A percentile compares a stretch with the other conserved stretches of the same genome.
These are phyloP conservation scores for Rhododendron kiyosumense DNA, from an alignment of 148 eudicot genomes.

Conservation along the genomic window DNA sequence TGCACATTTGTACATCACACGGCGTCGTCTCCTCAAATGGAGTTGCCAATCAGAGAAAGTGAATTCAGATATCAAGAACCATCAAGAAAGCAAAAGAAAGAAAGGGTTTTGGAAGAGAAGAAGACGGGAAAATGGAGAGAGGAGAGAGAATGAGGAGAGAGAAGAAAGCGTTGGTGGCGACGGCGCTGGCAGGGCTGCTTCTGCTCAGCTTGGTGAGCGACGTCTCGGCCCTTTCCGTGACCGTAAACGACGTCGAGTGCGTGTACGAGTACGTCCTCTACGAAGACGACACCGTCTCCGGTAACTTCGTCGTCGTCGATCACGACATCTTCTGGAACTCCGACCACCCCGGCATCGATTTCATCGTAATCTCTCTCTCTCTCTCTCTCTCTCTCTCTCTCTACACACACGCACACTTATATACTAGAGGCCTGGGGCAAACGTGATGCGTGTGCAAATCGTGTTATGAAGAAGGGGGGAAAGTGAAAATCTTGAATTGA, in stretches of 20 bases:
- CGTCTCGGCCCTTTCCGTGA: conserved; percentile 54
- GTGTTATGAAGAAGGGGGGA: neutral
- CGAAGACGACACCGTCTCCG: conserved; percentile 72
- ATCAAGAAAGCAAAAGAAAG: no score
- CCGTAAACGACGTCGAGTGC: conserved; percentile 78
- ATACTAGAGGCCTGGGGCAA: neutral
- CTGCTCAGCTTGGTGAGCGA: conserved; percentile 29
- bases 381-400: neutral
- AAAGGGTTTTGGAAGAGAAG: neutral
- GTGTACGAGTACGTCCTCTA: conserved; percentile 84
- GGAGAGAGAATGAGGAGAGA: conserved; percentile 13
- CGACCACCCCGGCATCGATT: conserved; percentile 94
- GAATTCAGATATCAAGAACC: no score
- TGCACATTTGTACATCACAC: no score
- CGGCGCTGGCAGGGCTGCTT: conserved; percentile 31
- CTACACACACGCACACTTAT: neutral
- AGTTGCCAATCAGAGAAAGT: no score
- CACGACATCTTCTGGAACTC: conserved; percentile 91
- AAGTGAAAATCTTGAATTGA: neutral
- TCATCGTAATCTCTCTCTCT: conserved; percentile 40
- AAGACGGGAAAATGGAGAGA: conserved; percentile 19
- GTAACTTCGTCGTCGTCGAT: conserved; percentile 91
- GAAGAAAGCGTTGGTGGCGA: conserved; percentile 10
- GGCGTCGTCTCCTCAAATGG: no score
- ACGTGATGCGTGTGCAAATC: no score